Evolutionary conservation across 202 grass and related monocot species (phyloP).

Genomic region (Musa balbisiana): DNA sequence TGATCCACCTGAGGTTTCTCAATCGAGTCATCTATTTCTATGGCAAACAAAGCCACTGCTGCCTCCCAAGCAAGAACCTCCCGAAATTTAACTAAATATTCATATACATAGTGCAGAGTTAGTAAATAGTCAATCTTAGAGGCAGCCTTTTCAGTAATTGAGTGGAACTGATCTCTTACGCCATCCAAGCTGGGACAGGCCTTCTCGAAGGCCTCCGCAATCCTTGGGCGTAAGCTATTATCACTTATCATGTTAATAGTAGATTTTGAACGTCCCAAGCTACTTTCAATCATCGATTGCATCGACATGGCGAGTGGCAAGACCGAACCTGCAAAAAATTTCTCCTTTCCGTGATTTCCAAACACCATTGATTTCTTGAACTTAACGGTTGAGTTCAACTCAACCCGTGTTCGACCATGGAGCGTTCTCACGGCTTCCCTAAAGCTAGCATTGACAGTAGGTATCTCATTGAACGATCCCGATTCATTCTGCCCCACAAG

Average conservation of each 20-base stretch:
- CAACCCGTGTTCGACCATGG: slow-evolving; percentile 55
- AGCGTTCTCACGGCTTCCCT: slow-evolving; percentile 63
- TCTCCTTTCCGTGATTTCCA: slow-evolving; percentile 52
- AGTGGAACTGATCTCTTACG: slow-evolving; percentile 39
- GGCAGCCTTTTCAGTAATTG: slow-evolving; percentile 20
- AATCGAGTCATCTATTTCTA: slow-evolving; percentile 50
- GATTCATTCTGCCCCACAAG: slow-evolving; percentile 32
- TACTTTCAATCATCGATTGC: slow-evolving; percentile 52
- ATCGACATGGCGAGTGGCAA: slow-evolving; percentile 47
- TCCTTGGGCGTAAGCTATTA: slow-evolving; percentile 37
- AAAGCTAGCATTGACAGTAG: slow-evolving; percentile 52
- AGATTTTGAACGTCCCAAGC: slow-evolving; percentile 41
- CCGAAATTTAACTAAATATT: slow-evolving; percentile 63
- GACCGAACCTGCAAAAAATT: slow-evolving; percentile 45
- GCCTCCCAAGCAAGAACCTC: slow-evolving; percentile 83
- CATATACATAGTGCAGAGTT: slow-evolving; percentile 47
- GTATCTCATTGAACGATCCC: slow-evolving; percentile 46
- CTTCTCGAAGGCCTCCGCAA: slow-evolving; percentile 21
- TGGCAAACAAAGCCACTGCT: slow-evolving; percentile 40
- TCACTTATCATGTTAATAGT: slow-evolving; percentile 44
- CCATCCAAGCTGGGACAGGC: slow-evolving; percentile 16
- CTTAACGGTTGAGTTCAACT: slow-evolving; percentile 71
- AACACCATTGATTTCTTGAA: slow-evolving; percentile 40
- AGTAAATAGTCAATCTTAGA: slow-evolving; percentile 38
- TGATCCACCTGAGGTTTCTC: slow-evolving; percentile 40